Percentiles rank a stretch among this genome's conserved stretches.
phyloP scores from a whole-genome alignment of 345 rosid genomes.

The Eucalyptus decipiens region DNA sequence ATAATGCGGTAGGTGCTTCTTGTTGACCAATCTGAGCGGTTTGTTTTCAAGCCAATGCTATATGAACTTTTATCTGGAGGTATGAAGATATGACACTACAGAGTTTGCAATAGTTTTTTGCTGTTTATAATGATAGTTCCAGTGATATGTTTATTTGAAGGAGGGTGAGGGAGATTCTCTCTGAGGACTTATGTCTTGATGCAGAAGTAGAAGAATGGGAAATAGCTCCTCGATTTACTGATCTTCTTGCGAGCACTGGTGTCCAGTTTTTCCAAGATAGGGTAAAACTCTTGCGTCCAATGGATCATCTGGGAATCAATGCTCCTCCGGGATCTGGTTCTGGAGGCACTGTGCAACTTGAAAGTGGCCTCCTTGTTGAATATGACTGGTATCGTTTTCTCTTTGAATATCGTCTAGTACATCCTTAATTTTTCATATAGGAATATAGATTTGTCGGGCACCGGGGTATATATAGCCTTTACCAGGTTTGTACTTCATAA shows the following conservation, averaged over 20 bases:
- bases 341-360: conserved; percentile 83
- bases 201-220: conserved; percentile 98
- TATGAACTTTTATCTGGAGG: conserved; percentile 95
- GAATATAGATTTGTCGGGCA: neutral
- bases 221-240: conserved; percentile 89
- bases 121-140: neutral
- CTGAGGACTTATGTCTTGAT: neutral
- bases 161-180: neutral
- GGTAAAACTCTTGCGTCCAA: conserved; percentile 59
- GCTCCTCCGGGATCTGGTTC: conserved; percentile 27
- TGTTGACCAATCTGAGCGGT: conserved; percentile 86
- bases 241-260: conserved; percentile 67
- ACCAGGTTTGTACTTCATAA: neutral
- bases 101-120: neutral
- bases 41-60: conserved; percentile 95
- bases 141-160: neutral
- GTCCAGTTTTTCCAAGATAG: conserved; percentile 68
- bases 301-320: conserved; percentile 46
- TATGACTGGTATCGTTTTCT: conserved; percentile 62
- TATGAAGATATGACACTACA: neutral
- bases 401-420: neutral
- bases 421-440: neutral
- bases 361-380: conserved; percentile 68
- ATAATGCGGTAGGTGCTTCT: conserved; percentile 58
- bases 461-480: neutral